Base-by-base conservation (phyloP, 768 basidiomycete genomes). In the Hydnomerulius pinastri region DNA sequence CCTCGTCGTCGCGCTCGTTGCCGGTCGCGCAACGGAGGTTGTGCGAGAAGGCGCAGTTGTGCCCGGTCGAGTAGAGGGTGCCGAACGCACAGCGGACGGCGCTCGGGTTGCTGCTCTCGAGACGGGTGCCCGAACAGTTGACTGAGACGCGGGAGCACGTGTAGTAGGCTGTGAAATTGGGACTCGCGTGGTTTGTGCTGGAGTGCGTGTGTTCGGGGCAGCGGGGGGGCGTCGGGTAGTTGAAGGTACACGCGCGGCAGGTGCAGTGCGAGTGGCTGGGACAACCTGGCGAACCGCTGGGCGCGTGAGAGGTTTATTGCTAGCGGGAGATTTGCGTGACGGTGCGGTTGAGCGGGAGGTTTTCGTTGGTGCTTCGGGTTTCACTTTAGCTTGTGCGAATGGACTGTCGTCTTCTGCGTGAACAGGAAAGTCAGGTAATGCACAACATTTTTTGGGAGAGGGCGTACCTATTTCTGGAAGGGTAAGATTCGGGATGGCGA, bases 361-460 rank as follows among this genome's bases (percentile, higher is more conserved):
- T 40, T 51, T 52, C 9, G 51, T 20, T 12, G 25, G 29, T 18
- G 33, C 6, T 41, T 25, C 40, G 11, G 25, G 39, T 17, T 43
- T 27, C 12, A 48, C 33, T 29, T 59, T 61, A 9, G 46, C 35
- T 21, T 43, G 55, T 10, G 54, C 56, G 45, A 68, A 70, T 5
- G 64, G 66, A 41, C 62, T 43, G 27, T 70, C 68, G 35, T 70
- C 68, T 37, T 59, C 66, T 67, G 42, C 17, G 10, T 13, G 6
- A 21, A 23, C 7, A 43, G 38, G n/a, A 15, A 13, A 11, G 24
- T 51, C 32, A 4, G 48, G 21, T 46, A 37, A 42, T 15, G 12
- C 15, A 6, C 6, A 25, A 12, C 3, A 42, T 12, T 4, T 17
- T 12, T 21, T 4, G 20, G n/a, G 37, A 27, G 30, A 24, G 36